phyloP scores from a whole-genome alignment of 108 stramenopile genomes.

The Skeletonema marinoi region DNA sequence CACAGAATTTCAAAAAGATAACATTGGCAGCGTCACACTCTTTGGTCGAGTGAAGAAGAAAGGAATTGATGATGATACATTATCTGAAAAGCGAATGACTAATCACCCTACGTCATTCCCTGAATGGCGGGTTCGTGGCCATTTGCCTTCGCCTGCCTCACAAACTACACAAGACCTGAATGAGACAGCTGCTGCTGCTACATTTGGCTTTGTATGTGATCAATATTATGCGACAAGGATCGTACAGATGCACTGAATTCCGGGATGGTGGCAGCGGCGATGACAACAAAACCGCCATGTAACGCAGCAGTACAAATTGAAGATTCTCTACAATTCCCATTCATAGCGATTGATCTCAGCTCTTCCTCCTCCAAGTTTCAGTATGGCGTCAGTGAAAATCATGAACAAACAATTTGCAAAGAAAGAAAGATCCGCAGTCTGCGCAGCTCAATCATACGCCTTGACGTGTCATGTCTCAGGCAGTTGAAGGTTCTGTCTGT shows the following conservation, averaged over 20 bases:
- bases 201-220: background rate
- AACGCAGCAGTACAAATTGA: background rate
- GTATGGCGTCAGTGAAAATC: background rate
- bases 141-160: background rate
- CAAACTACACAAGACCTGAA: background rate
- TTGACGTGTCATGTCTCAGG: background rate
- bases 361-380: background rate
- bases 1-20: background rate
- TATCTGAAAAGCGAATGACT: background rate
- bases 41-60: constrained; percentile 11
- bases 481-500: background rate
- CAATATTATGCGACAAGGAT: background rate
- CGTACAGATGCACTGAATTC: background rate
- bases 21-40: background rate
- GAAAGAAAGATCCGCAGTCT: background rate
- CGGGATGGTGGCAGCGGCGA: background rate
- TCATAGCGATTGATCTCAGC: background rate
- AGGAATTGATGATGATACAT: background rate
- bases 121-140: background rate
- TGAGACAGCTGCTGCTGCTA: background rate
- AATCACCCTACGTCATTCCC: background rate
- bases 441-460: background rate
- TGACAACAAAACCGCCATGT: constrained; percentile 1
- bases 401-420: background rate
- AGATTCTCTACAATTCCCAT: background rate